Evolutionary conservation across 1,139 yeast species (phyloP).

Genomic region (Pichia sp.): DNA sequence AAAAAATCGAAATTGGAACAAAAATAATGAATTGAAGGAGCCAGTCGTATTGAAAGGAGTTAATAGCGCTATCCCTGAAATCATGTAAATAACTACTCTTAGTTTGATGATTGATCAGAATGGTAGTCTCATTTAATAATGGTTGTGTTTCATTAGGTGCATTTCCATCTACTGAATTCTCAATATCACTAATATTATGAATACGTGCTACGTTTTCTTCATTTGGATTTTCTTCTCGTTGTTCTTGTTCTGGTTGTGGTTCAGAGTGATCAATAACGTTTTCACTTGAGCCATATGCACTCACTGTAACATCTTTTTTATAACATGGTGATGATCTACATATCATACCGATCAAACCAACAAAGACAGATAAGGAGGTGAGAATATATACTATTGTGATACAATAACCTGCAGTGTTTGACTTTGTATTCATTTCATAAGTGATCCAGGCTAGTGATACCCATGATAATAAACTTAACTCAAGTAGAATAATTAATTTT

Average conservation of each 20-base stretch:
- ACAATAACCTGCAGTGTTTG: conserved; percentile 57
- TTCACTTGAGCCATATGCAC: conserved; percentile 21
- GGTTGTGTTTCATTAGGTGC: conserved; percentile 17
- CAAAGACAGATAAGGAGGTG: conserved; percentile 44
- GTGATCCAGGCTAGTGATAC: conserved; percentile 43
- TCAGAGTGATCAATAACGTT: background rate
- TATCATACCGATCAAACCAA: conserved; percentile 46
- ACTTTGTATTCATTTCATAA: conserved; percentile 36
- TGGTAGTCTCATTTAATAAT: conserved; percentile 19
- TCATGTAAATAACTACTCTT: conserved; percentile 23
- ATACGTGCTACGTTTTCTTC: background rate
- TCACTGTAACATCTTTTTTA: conserved; percentile 12
- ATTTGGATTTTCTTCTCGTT: background rate
- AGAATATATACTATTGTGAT: conserved; percentile 45
- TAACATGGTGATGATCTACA: conserved; percentile 25
- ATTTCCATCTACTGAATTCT: background rate
- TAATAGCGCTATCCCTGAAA: conserved; percentile 29
- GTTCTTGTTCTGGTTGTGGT: background rate
- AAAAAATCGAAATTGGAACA: conserved; percentile 57
- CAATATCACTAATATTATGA: conserved; percentile 9
- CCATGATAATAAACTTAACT: conserved; percentile 56
- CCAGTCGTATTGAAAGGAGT: conserved; percentile 70
- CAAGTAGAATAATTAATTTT: conserved; percentile 59
- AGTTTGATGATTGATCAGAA: conserved; percentile 28
- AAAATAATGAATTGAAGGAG: conserved; percentile 59